phyloP scores from a whole-genome alignment of 2,329 filamentous ascomycete genomes.

The Exophiala lecanii-corni region DNA sequence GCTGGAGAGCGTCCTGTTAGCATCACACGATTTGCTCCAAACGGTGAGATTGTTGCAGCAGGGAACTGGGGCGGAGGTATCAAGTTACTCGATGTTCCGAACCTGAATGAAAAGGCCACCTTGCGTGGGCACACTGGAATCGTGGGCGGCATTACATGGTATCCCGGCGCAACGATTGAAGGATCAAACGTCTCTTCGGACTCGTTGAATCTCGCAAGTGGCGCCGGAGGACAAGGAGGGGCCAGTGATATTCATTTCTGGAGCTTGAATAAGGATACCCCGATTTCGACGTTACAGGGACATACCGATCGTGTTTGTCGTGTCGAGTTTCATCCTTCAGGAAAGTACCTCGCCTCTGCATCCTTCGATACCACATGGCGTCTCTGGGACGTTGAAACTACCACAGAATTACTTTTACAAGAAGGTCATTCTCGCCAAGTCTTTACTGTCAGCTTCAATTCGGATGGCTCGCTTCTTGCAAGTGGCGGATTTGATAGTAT shows the following conservation, averaged over 20 bases:
- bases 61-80: conserved; percentile 92
- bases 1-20: conserved; percentile 86
- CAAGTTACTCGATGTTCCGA: conserved; percentile 78
- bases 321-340: conserved; percentile 91
- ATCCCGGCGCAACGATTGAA: conserved; percentile 72
- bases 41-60: conserved; percentile 75
- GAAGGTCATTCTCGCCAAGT: conserved; percentile 94
- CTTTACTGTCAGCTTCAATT: conserved; percentile 83
- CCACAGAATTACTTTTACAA: conserved; percentile 77
- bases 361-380: conserved; percentile 97
- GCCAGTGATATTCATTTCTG: conserved; percentile 86
- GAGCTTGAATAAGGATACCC: conserved; percentile 82
- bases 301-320: conserved; percentile 85
- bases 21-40: conserved; percentile 85
- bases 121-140: conserved; percentile 83
- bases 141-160: conserved; percentile 87
- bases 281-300: conserved; percentile 73
- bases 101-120: conserved; percentile 68
- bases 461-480: conserved; percentile 82
- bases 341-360: conserved; percentile 82
- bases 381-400: conserved; percentile 87
- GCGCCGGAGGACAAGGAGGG: conserved; percentile 56
- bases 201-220: conserved; percentile 79
- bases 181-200: conserved; percentile 66
- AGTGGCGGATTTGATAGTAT: conserved; percentile 94